These are phyloP conservation scores for Globisporangium orthogonon DNA, from an alignment of 352 stramenopile species.

Conservation along the genomic window DNA sequence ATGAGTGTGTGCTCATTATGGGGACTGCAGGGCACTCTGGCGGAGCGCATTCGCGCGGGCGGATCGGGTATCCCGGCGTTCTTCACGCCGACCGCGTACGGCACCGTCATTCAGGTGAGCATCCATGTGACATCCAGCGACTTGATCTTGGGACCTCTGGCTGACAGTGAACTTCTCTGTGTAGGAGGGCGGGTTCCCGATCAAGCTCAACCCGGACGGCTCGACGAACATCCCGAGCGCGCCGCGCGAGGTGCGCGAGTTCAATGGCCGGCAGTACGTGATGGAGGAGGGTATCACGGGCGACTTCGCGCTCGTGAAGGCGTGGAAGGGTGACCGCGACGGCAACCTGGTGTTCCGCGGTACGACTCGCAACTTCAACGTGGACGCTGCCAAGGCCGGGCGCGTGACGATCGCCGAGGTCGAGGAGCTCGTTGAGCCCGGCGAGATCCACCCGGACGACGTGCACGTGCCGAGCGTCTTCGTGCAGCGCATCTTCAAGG, in stretches of 20 bases:
- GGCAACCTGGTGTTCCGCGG: conserved; percentile 95
- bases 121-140: no score
- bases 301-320: conserved; percentile 94
- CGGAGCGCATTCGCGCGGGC: conserved; percentile 88
- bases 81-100: conserved; percentile 93
- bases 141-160: no score
- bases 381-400: conserved; percentile 92
- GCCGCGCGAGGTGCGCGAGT: conserved; percentile 62
- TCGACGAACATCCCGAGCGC: conserved; percentile 61
- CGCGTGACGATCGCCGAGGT: conserved; percentile 93
- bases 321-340: conserved; percentile 93
- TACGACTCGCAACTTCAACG: conserved; percentile 96
- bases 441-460: conserved; percentile 91
- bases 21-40: conserved; percentile 78
- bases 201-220: conserved; percentile 68
- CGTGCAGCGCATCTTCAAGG: conserved; percentile 93
- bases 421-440: conserved; percentile 92
- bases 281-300: conserved; percentile 94
- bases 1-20: no score
- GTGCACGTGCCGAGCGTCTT: conserved; percentile 95
- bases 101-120: conserved; percentile 83
- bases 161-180: no score
- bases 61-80: conserved; percentile 95
- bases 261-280: conserved; percentile 90
- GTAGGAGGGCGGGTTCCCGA: conserved; percentile 69